These are phyloP conservation scores for Mallotus japonicus DNA, from an alignment of 441 rosid species.

Conservation along the genomic window DNA sequence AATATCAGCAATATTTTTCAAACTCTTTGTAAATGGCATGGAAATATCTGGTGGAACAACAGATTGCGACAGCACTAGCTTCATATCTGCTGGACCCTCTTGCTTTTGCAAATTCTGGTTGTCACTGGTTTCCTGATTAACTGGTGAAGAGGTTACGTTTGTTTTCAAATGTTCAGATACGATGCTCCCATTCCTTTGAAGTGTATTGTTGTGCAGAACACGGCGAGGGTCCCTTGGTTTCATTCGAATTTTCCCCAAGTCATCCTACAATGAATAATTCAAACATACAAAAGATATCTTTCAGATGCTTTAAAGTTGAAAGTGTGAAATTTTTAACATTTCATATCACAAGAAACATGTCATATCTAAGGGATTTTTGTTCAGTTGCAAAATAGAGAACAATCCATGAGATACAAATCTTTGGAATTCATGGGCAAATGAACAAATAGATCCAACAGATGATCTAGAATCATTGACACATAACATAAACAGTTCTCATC, in stretches of 20 bases:
- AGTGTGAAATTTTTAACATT: not conserved
- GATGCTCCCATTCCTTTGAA: slow-evolving; percentile 52
- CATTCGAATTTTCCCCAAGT: slow-evolving; percentile 72
- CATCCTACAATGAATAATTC: slow-evolving; percentile 45
- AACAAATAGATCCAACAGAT: not conserved
- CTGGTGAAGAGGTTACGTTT: slow-evolving; percentile 32
- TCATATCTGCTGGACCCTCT: slow-evolving; percentile 38
- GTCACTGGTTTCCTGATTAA: slow-evolving; percentile 36
- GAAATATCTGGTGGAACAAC: slow-evolving; percentile 55
- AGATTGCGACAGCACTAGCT: slow-evolving; percentile 38
- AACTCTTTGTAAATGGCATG: slow-evolving; percentile 60
- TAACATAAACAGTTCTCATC: not conserved
- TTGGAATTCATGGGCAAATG: not conserved
- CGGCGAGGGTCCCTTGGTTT: slow-evolving; percentile 99
- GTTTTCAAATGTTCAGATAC: slow-evolving; percentile 55
- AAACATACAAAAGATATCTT: slow-evolving; percentile 5
- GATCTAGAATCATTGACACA: not conserved
- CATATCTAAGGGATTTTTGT: not conserved
- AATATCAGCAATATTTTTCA: slow-evolving; percentile 61
- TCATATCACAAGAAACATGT: not conserved
- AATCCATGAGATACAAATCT: not conserved
- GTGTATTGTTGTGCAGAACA: slow-evolving; percentile 53
- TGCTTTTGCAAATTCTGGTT: slow-evolving; percentile 32
- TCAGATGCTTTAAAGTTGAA: slow-evolving; percentile 6
- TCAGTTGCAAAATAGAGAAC: not conserved